Evolutionary conservation across 1,284 basidiomycete genomes (phyloP), one percentile per base, ranked within the genome.

Genomic region (Ustilago bromivora): DNA sequence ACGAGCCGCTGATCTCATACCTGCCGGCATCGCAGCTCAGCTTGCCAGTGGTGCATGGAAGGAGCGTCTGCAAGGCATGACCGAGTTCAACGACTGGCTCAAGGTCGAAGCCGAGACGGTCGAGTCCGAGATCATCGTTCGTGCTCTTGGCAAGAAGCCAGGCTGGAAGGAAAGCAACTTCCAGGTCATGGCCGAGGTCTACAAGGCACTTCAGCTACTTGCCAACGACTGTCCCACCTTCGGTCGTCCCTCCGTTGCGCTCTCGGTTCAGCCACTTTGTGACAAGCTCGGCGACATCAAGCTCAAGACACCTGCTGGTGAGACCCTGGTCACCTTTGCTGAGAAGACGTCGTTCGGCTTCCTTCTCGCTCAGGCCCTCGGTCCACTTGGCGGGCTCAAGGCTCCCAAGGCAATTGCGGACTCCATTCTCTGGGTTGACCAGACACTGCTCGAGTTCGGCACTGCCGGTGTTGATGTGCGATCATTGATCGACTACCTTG

Each of bases 161-260:
- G 95, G 96, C 1, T 98, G 95, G 95, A 91, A 90, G 47, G 97
- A 99, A 88, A 99, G 98, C 89, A 99, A 99, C 84, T 99, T 99
- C 84, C 97, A 99, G 88, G 84, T 85, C 60, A 76, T 82, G 66
- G 74, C 68, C 47, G 82, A 82, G 43, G 80, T 84, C 9, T 84
- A 82, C 80, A 79, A 78, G 56, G 66, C 76, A n/a, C 62, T 85
- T 40, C 88, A 87, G 47, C 84, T 91, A 19, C 90, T 98, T 55
- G 93, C 95, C 0, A 91, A 94, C 79, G 89, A 89, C 40, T 94
- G 91, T 75, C 91, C 94, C 1, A 90, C 91, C 0, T 99, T 99
- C 86, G 92, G 93, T 38, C 90, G 93, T 78, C 92, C 95, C 1
- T 94, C 94, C 57, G 91, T 92, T 2, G 95, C 95, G 1, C 88